phyloP scores from a whole-genome alignment of 2,329 filamentous ascomycete species.

The Calonectria honghensis region DNA sequence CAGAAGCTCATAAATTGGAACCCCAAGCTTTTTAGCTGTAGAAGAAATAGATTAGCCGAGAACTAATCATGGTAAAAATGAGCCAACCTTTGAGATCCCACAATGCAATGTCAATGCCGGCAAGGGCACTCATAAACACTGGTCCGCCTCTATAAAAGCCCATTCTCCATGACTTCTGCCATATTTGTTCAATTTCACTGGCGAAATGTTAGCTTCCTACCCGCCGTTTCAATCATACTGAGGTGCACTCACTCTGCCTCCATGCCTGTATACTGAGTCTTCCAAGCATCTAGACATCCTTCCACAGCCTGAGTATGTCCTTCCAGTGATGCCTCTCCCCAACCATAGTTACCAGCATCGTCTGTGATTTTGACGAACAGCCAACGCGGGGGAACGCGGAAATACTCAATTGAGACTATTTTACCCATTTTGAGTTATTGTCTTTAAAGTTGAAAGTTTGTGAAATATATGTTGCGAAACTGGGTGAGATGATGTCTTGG shows the following conservation, averaged over 20 bases:
- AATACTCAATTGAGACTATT: conserved; percentile 77
- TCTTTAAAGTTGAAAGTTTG: background rate
- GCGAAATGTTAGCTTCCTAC: background rate
- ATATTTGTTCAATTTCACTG: conserved; percentile 87
- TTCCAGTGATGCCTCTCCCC: conserved; percentile 85
- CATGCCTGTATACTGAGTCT: conserved; percentile 76
- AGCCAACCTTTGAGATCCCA: conserved; percentile 82
- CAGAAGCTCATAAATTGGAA: conserved; percentile 83
- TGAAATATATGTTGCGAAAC: background rate
- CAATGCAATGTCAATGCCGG: conserved; percentile 86
- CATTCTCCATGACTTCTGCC: conserved; percentile 82
- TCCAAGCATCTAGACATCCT: conserved; percentile 81
- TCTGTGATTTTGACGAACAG: conserved; percentile 86
- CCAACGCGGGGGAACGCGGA: conserved; percentile 84
- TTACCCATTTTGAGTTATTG: conserved; percentile 54
- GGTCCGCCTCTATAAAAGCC: conserved; percentile 87
- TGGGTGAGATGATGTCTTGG: background rate
- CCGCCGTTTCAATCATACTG: accelerated
- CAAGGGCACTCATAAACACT: conserved; percentile 86
- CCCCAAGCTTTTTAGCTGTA: conserved; percentile 68
- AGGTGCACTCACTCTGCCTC: conserved; percentile 78
- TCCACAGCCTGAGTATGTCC: conserved; percentile 85
- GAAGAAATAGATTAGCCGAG: background rate
- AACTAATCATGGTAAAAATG: accelerated
- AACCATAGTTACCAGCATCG: conserved; percentile 77